Evolutionary conservation across 257 asterid species (phyloP), one percentile per base, ranked within the genome.

Genomic region (Solanum habrochaites): DNA sequence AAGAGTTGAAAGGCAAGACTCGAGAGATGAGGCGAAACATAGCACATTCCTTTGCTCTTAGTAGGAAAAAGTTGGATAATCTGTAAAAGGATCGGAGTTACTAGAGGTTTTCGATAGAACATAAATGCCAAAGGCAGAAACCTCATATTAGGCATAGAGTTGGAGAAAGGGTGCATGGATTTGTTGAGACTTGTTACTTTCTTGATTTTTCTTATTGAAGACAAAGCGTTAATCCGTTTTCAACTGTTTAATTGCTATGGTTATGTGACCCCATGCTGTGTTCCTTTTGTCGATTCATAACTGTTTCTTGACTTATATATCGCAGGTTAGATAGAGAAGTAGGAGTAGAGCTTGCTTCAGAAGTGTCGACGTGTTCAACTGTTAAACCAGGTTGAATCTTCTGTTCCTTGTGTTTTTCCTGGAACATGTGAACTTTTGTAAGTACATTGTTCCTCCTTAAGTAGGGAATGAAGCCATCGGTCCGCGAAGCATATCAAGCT

Each of bases 381-480:
- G 75, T 69, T 83, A 81, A 64, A 84, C 71, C 16, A 67, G 86
- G 81, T 91, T 88, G 86, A 87, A 67, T 89, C 29, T 77, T 90
- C 88, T 87, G 80, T 87, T 86, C 88, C 85, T 74, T 86, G 32
- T 81, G 88, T 66, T 80, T 89, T 85, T 67, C 85, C 86, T 83
- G 87, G 88, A 87, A 73, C 90, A 88, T 87, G 92, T 89, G 91
- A 91, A 87, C 87, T 86, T 89, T 31, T 39, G 80, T 78, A 89
- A 82, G 89, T 85, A 89, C 83, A 86, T 85, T 82, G 86, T 81
- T 82, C 45, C 52, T 82, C 45, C 52, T 83, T 29, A 84, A 73
- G 81, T 90, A 87, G 93, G 97, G 94, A 90, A 93, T 94, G 98
- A 94, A 94, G 96, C 96, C 94, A 88, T 88, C 85, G 98, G 98